These are phyloP conservation scores for Paecilomyces formosus DNA, from an alignment of 2,329 filamentous ascomycete species.

Conservation along the genomic window DNA sequence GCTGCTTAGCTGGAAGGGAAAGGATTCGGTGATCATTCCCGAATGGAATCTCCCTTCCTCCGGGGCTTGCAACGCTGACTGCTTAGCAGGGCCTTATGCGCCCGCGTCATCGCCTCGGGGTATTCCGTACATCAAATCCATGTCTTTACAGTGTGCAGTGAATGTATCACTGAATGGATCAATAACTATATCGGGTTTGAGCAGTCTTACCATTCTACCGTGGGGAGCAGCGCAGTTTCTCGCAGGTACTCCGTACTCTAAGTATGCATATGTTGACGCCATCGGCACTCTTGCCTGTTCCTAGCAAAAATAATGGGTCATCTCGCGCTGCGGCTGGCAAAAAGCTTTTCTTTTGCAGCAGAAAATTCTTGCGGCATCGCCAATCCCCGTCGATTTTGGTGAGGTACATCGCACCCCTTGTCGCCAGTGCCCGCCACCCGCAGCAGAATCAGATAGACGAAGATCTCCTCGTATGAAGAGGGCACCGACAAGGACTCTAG, in stretches of 20 bases:
- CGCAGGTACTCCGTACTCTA: neutral
- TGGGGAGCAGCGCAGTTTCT: neutral
- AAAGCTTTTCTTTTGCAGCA: neutral
- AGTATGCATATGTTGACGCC: neutral
- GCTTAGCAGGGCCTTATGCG: neutral
- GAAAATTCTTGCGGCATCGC: neutral
- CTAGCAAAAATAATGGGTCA: neutral
- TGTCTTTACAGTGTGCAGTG: neutral
- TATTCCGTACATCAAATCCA: no score
- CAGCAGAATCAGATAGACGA: neutral
- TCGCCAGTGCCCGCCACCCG: neutral
- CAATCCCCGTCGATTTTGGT: neutral
- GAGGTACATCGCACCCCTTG: neutral
- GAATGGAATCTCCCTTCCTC: neutral
- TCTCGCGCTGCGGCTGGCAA: neutral
- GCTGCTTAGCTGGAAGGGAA: neutral
- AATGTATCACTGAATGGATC: neutral
- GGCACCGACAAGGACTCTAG: neutral
- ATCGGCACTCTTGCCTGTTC: neutral
- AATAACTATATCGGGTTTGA: neutral
- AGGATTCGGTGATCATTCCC: neutral
- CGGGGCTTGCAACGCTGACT: neutral
- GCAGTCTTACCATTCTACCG: neutral
- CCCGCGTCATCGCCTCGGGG: no score
- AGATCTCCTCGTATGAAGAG: neutral